These are phyloP conservation scores for Lasiosphaeria miniovina DNA, from an alignment of 495 filamentous ascomycete species.

Conservation along the genomic window DNA sequence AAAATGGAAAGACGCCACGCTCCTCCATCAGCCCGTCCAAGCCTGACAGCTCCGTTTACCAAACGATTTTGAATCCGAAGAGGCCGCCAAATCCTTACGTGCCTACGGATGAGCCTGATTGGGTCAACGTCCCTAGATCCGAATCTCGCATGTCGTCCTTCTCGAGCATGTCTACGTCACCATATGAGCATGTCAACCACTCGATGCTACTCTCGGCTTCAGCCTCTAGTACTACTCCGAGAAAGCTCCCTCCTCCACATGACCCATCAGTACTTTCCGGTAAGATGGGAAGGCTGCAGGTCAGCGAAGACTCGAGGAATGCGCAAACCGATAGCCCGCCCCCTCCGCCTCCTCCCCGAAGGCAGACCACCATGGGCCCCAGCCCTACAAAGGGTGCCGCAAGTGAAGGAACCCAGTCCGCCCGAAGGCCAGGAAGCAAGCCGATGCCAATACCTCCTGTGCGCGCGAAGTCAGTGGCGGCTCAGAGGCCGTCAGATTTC, in stretches of 20 bases:
- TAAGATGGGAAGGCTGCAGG: conserved; percentile 37
- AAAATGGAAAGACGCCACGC: conserved; percentile 74
- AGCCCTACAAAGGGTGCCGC: not conserved
- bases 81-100: conserved; percentile 81
- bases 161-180: conserved; percentile 43
- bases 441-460: conserved; percentile 31
- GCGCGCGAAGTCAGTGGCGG: conserved; percentile 28
- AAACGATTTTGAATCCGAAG: conserved; percentile 63
- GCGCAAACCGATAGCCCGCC: conserved; percentile 33
- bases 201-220: conserved; percentile 43
- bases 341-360: conserved; percentile 47
- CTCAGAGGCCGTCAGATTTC: conserved; percentile 32
- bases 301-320: conserved; percentile 32
- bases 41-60: conserved; percentile 37
- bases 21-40: conserved; percentile 65
- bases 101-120: conserved; percentile 66
- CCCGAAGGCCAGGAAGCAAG: conserved; percentile 21
- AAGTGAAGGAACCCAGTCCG: conserved; percentile 5
- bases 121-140: conserved; percentile 60
- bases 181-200: conserved; percentile 47
- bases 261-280: conserved; percentile 45
- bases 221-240: conserved; percentile 38
- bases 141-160: conserved; percentile 45
- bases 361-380: conserved; percentile 32
- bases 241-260: conserved; percentile 53